These are phyloP conservation scores for Russula sp. DNA, from an alignment of 768 basidiomycete genomes.

Conservation along the genomic window DNA sequence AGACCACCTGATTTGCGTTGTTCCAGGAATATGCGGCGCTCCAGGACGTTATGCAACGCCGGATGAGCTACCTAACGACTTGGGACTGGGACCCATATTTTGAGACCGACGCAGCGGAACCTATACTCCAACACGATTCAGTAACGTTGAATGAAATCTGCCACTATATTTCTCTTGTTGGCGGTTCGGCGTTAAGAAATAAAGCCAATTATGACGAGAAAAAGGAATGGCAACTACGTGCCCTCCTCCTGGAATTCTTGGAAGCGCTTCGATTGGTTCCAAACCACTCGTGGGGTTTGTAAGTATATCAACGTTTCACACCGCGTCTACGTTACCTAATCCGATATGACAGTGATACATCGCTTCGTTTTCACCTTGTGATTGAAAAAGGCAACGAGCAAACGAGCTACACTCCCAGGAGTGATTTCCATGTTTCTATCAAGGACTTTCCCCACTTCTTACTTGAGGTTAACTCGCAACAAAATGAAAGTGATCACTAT, in stretches of 20 bases:
- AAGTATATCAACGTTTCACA: no score
- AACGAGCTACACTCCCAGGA: neutral
- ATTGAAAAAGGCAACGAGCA: neutral
- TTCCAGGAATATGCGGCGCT: neutral
- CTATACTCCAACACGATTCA: neutral
- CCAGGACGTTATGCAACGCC: neutral
- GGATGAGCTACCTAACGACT: no score
- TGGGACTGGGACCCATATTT: no score
- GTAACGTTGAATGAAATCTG: neutral
- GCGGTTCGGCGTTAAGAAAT: neutral
- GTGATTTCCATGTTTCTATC: neutral
- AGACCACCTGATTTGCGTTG: no score
- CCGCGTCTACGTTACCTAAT: neutral
- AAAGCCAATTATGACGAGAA: neutral
- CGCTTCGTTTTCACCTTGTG: neutral
- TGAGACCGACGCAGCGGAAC: neutral
- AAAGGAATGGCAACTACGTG: neutral
- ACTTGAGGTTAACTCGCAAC: neutral
- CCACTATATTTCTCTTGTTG: neutral
- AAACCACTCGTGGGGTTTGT: neutral
- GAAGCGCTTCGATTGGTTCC: no score
- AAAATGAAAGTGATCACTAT: neutral
- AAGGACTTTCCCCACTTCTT: neutral
- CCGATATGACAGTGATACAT: no score
- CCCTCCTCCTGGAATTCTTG: constrained; percentile 1